Percentiles rank a stretch among this genome's conserved stretches.
phyloP scores from a whole-genome alignment of 345 rosid species.

The Eucalyptus pauciflora region DNA sequence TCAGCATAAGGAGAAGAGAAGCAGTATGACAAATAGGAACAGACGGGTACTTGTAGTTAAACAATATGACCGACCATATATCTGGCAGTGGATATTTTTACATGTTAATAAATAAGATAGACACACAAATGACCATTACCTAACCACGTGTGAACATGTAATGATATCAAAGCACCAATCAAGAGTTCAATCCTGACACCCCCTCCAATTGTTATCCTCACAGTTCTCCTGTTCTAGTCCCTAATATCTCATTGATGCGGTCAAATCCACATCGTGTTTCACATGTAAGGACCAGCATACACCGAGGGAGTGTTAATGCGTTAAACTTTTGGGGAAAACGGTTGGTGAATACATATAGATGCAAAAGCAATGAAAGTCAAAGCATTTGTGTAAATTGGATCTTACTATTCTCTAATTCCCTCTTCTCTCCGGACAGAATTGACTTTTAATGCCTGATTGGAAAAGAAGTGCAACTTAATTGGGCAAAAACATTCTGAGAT shows the following conservation, averaged over 20 bases:
- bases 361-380: neutral
- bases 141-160: neutral
- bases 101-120: neutral
- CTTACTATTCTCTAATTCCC: neutral
- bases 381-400: neutral
- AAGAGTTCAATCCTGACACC: neutral
- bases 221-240: neutral
- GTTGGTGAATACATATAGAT: neutral
- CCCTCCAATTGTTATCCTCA: neutral
- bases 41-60: neutral
- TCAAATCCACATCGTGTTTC: neutral
- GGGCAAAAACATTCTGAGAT: neutral
- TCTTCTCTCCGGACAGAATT: neutral
- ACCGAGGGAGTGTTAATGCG: neutral
- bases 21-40: neutral
- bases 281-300: neutral
- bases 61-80: neutral
- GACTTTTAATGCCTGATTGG: neutral
- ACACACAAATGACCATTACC: neutral
- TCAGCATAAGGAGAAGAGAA: neutral
- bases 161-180: neutral
- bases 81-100: neutral
- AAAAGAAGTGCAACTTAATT: neutral
- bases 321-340: neutral
- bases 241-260: neutral